Percentiles rank a stretch among this genome's conserved stretches.
phyloP scores from a whole-genome alignment of 805 yeast species.

The Teunomyces atbi region DNA sequence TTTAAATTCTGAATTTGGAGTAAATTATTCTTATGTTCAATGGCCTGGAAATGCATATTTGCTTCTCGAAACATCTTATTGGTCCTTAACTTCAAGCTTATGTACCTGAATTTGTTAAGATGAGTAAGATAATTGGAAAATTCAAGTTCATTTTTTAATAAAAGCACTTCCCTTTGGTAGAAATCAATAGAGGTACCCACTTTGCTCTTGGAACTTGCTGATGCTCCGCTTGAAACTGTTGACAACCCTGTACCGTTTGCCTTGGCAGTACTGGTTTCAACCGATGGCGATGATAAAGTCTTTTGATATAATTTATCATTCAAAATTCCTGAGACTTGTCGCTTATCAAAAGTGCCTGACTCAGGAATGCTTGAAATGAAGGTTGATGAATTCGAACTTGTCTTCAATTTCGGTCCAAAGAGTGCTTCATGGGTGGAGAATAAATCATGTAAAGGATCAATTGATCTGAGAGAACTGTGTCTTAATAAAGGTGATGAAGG shows the following conservation, averaged over 20 bases:
- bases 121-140: slow-evolving; percentile 54
- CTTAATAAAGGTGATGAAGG: slow-evolving; percentile 1
- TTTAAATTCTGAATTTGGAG: slow-evolving; percentile 7
- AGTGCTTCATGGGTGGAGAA: slow-evolving; percentile 36
- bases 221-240: not conserved
- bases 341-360: not conserved
- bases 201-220: slow-evolving; percentile 10
- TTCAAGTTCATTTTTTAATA: slow-evolving; percentile 59
- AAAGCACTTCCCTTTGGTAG: slow-evolving; percentile 56
- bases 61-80: slow-evolving; percentile 12
- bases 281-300: slow-evolving; percentile 21
- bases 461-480: not conserved
- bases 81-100: slow-evolving; percentile 14
- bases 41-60: slow-evolving; percentile 7
- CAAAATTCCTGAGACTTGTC: slow-evolving; percentile 6
- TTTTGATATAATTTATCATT: slow-evolving; percentile 13
- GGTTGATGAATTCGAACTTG: slow-evolving; percentile 1
- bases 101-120: slow-evolving; percentile 35
- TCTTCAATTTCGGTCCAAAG: slow-evolving; percentile 14
- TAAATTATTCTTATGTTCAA: slow-evolving; percentile 9
- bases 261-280: slow-evolving; percentile 19
- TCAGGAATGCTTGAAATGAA: slow-evolving; percentile 2
- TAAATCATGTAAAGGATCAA: slow-evolving; percentile 16
- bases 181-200: slow-evolving; percentile 35
- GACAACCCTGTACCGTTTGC: not conserved